A percentile compares a stretch with the other conserved stretches of the same genome.
phyloP scores from a whole-genome alignment of 495 filamentous ascomycete genomes.

The Aspergillus sclerotiicarbonarius region DNA sequence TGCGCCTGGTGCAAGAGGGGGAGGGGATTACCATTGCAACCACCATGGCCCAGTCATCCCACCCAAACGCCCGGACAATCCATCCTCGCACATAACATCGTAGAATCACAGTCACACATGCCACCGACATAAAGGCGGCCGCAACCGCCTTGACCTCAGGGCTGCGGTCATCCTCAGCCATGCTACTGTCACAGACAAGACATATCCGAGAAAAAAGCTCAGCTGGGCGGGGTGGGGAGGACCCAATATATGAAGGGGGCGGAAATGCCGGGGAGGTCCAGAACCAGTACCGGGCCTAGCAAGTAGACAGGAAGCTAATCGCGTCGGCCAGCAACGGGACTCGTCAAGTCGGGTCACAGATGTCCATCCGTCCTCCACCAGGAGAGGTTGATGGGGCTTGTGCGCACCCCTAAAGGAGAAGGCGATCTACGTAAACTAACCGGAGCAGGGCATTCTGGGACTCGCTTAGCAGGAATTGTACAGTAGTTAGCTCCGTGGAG shows the following conservation, averaged over 20 bases:
- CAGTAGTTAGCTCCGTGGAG: no score
- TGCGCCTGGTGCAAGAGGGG: no score
- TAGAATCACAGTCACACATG: conserved; percentile 33
- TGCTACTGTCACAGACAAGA: conserved; percentile 10
- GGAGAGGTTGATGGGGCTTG: background rate
- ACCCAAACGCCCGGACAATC: conserved; percentile 43
- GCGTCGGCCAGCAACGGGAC: background rate
- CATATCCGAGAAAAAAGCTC: background rate
- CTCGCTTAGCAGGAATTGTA: no score
- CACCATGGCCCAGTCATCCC: conserved; percentile 44
- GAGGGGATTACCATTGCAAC: conserved; percentile 37
- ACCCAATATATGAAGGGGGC: background rate
- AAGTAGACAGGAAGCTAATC: background rate
- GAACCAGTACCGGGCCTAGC: background rate
- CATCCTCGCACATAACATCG: conserved; percentile 43
- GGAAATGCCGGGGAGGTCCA: background rate
- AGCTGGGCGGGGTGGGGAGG: background rate
- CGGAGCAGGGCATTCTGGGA: background rate
- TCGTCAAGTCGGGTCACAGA: background rate
- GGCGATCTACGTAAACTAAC: background rate
- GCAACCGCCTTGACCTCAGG: conserved; percentile 33
- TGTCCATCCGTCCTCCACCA: background rate
- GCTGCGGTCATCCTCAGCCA: conserved; percentile 26
- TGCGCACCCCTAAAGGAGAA: background rate
- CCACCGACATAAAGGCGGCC: conserved; percentile 39